Conservation (phyloP, 495 filamentous ascomycete genomes). For the Penicillium riverlandense region DNA sequence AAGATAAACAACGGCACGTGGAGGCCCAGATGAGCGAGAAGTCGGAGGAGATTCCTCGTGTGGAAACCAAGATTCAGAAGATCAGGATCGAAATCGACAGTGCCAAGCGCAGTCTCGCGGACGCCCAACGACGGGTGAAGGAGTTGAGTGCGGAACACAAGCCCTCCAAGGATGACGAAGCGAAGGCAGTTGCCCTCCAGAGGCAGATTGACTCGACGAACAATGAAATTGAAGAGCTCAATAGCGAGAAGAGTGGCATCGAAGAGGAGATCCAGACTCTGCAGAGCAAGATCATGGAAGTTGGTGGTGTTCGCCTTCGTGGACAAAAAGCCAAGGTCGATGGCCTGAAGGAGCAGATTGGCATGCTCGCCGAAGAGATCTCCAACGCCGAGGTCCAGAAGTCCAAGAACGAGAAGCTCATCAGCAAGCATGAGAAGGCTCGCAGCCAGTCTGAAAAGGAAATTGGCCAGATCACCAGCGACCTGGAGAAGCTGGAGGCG, state of each 20-base stretch:
- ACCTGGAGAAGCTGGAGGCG: slow-evolving; percentile 66
- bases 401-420: slow-evolving; percentile 88
- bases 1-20: slow-evolving; percentile 69
- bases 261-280: slow-evolving; percentile 87
- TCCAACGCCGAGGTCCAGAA: slow-evolving; percentile 77
- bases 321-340: slow-evolving; percentile 93
- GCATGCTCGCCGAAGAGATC: slow-evolving; percentile 69
- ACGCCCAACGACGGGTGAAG: slow-evolving; percentile 73
- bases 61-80: slow-evolving; percentile 91
- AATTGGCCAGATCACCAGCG: slow-evolving; percentile 58
- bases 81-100: slow-evolving; percentile 84
- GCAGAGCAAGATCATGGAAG: slow-evolving; percentile 96
- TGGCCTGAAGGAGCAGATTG: slow-evolving; percentile 76
- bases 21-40: slow-evolving; percentile 65
- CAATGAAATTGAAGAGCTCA: slow-evolving; percentile 72
- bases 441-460: slow-evolving; percentile 68
- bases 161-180: slow-evolving; percentile 69
- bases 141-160: slow-evolving; percentile 77
- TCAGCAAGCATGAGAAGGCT: slow-evolving; percentile 77
- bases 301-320: slow-evolving; percentile 86
- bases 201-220: slow-evolving; percentile 69
- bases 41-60: slow-evolving; percentile 72
- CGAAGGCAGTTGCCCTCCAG: slow-evolving; percentile 58
- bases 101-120: slow-evolving; percentile 71
- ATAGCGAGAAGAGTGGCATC: slow-evolving; percentile 71